Base-by-base conservation (phyloP, 2,329 filamentous ascomycete genomes). In the Stromatinia cepivora region DNA sequence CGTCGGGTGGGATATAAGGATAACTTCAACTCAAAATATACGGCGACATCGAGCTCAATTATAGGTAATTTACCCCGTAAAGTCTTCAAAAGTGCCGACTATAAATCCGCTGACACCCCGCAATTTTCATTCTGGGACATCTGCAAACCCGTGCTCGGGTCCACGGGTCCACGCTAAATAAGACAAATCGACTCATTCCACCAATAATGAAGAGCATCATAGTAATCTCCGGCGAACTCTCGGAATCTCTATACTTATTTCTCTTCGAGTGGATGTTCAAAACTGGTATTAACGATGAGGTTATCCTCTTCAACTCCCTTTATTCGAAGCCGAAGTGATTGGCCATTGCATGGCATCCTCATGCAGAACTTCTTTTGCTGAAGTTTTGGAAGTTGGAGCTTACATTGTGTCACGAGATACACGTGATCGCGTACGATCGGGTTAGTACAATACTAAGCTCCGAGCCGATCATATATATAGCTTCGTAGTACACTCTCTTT, bases 41-140 rank as follows among this genome's bases (percentile, higher is more conserved):
- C 56, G 45, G 66, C 66, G 66, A 63, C 46, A 67, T 67, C 13
- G 25, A 45, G 56, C 25, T 67, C 46, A 67, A 53, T 67, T 67
- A 63, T 67, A 67, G 34, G 20, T 36, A 13, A 6, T n/a, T 66
- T n/a, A n/a, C n/a, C n/a, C n/a, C n/a, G n/a, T n/a, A 31, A 45
- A 62, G 20, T 42, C 22, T 6, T n/a, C 10, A 15, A 36, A 36
- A 68, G 28, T 68, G 66, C 66, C 66, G 66, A 46, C 25, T 17
- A 11, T 20, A 45, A 20, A 50, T 42, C 66, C 62, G 66, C 52
- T 31, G 53, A 31, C 31, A 34, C 66, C 66, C 66, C 66, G 57
- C 66, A 56, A 53, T 28, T 31, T 67, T 45, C 31, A 52, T 45
- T 67, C 42, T 67, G 53, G 22, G 7, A 28, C 42, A 17, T 28